Conservation (phyloP, 2,329 filamentous ascomycete species). For the Aspergillus calidoustus region DNA sequence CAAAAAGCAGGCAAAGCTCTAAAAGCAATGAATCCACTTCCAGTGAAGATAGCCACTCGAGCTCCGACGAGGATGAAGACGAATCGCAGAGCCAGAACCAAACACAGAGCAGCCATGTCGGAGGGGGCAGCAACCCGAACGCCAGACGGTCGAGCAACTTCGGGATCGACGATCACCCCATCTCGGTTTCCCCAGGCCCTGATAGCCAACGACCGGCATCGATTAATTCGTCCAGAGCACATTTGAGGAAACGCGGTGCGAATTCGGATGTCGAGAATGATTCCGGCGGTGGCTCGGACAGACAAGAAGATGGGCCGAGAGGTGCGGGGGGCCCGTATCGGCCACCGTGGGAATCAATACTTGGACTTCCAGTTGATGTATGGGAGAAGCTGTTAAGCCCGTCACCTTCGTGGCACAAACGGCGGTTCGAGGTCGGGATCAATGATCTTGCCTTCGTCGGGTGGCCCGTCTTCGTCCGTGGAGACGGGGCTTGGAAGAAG, state of each 20-base stretch:
- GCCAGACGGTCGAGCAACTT: slow-evolving; percentile 39
- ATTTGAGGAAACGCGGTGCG: slow-evolving; percentile 34
- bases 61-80: slow-evolving; percentile 47
- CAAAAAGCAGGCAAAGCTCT: slow-evolving; percentile 34
- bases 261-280: slow-evolving; percentile 42
- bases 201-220: slow-evolving; percentile 40
- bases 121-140: slow-evolving; percentile 27
- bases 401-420: slow-evolving; percentile 75
- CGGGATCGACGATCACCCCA: slow-evolving; percentile 37
- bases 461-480: slow-evolving; percentile 79
- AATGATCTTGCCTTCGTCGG: slow-evolving; percentile 81
- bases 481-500: slow-evolving; percentile 78
- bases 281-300: slow-evolving; percentile 33
- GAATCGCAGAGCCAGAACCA: slow-evolving; percentile 26
- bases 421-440: slow-evolving; percentile 78
- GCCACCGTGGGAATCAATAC: slow-evolving; percentile 62
- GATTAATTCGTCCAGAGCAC: slow-evolving; percentile 37
- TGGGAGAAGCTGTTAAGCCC: slow-evolving; percentile 82
- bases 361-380: slow-evolving; percentile 75
- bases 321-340: slow-evolving; percentile 29
- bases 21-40: slow-evolving; percentile 46
- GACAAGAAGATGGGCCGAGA: slow-evolving; percentile 30
- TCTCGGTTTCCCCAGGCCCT: slow-evolving; percentile 34
- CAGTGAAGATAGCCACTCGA: slow-evolving; percentile 43
- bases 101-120: slow-evolving; percentile 24